Conservation (phyloP, 768 basidiomycete species). For the Coprinellus aureogranulatus region DNA sequence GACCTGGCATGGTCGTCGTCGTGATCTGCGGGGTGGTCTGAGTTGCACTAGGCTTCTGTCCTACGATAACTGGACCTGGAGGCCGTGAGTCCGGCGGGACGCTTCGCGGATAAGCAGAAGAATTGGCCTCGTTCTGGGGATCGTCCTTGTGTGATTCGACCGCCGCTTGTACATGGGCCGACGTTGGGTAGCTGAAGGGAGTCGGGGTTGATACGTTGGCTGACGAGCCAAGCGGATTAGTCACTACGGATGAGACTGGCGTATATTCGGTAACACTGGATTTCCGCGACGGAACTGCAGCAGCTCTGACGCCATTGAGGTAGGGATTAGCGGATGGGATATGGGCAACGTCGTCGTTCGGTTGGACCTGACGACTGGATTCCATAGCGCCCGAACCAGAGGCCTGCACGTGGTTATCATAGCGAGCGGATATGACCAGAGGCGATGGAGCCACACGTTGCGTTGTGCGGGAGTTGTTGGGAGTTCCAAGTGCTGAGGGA, state of each 20-base stretch:
- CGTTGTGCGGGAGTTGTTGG: conserved; percentile 25
- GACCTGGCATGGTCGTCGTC: conserved; percentile 17
- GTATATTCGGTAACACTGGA: conserved; percentile 2
- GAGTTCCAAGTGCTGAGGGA: conserved; percentile 15
- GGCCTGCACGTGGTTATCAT: conserved; percentile 32
- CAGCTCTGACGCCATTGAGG: not conserved
- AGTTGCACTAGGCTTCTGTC: not conserved
- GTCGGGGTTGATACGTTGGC: conserved; percentile 4
- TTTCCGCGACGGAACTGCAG: conserved; percentile 1
- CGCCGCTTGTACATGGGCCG: conserved; percentile 2
- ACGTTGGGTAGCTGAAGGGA: conserved; percentile 1
- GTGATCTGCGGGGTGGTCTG: not conserved
- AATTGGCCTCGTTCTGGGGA: not conserved
- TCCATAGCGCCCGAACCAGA: conserved; percentile 14
- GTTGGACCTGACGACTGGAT: conserved; percentile 9
- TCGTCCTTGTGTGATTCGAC: conserved; percentile 8
- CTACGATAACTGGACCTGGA: not conserved
- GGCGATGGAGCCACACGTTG: conserved; percentile 36
- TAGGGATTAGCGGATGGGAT: not conserved
- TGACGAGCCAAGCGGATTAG: conserved; percentile 5
- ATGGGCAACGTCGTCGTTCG: not conserved
- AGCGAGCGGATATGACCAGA: conserved; percentile 37
- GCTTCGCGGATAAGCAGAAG: not conserved
- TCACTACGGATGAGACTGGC: not conserved
- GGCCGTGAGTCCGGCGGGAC: not conserved